A percentile compares a stretch with the other conserved stretches of the same genome.
Conservation (phyloP, 495 filamentous ascomycete species). For the Tuber calosporum region DNA sequence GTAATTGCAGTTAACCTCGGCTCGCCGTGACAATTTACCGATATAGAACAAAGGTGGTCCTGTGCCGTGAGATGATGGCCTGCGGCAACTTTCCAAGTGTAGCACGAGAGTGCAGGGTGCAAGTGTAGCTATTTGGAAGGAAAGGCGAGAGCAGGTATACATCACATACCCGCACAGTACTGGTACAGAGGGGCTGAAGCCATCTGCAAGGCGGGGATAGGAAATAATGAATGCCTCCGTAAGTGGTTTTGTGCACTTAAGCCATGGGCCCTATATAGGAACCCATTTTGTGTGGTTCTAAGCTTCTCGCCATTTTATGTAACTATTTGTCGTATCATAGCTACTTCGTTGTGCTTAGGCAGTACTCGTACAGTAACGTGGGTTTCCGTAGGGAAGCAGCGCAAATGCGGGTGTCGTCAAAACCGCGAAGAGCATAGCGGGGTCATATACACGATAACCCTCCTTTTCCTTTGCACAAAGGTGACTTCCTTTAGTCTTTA, state of each 20-base stretch:
- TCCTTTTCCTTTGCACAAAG: not conserved
- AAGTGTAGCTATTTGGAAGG: not conserved
- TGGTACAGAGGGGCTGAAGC: not conserved
- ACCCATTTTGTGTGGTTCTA: not conserved
- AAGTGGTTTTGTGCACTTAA: not conserved
- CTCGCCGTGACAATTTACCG: not conserved
- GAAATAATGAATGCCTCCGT: not conserved
- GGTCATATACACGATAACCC: not conserved
- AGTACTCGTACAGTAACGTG: not conserved
- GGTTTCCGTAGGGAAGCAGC: not conserved
- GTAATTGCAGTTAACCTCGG: not conserved
- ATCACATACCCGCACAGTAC: not conserved
- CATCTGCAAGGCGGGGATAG: not conserved
- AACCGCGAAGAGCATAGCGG: not conserved
- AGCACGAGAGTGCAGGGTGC: not conserved
- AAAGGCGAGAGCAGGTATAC: not conserved
- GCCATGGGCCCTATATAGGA: not conserved
- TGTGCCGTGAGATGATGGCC: not conserved
- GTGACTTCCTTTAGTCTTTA: not conserved
- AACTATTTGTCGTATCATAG: not conserved
- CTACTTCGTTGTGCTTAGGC: no score
- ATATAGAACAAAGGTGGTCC: not conserved
- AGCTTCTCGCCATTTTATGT: not conserved
- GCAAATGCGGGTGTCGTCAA: not conserved
- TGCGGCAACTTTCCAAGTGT: not conserved